Percentiles rank a stretch among this genome's conserved stretches.
phyloP scores from a whole-genome alignment of 2,329 filamentous ascomycete species.

The Claviceps pazoutovae region DNA sequence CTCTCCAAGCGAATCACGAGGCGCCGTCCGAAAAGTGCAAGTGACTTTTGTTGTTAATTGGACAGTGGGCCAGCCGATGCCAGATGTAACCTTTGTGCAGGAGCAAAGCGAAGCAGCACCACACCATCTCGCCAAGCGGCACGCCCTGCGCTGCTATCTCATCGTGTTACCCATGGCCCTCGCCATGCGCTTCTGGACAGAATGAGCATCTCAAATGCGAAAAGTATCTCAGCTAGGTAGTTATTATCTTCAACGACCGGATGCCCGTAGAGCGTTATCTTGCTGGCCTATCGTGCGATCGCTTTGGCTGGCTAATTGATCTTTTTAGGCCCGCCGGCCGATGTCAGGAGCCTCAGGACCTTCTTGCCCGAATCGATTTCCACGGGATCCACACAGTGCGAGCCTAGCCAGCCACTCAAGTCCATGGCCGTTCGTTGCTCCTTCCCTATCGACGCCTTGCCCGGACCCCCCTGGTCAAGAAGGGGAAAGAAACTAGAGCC shows the following conservation, averaged over 20 bases:
- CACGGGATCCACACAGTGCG: conserved; percentile 3
- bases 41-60: background rate
- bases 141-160: background rate
- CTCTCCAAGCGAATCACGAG: too few relatives aligned
- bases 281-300: background rate
- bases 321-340: conserved; percentile 1
- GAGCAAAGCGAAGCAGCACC: background rate
- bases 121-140: background rate
- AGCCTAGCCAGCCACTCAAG: background rate
- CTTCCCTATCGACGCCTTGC: background rate
- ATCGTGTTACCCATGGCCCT: background rate
- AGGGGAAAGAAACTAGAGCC: background rate
- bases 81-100: background rate
- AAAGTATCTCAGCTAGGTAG: background rate
- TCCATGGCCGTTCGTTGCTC: conserved; percentile 2
- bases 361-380: conserved; percentile 2
- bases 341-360: background rate
- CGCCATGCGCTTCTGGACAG: background rate
- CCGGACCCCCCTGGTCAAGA: background rate
- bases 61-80: background rate
- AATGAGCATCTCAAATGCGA: background rate
- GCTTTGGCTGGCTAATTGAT: conserved; percentile 1
- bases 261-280: background rate
- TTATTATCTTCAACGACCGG: background rate
- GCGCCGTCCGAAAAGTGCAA: too few relatives aligned